Percentiles rank a stretch among this genome's conserved stretches.
phyloP scores from a whole-genome alignment of 345 rosid genomes.

The Citrus medica region DNA sequence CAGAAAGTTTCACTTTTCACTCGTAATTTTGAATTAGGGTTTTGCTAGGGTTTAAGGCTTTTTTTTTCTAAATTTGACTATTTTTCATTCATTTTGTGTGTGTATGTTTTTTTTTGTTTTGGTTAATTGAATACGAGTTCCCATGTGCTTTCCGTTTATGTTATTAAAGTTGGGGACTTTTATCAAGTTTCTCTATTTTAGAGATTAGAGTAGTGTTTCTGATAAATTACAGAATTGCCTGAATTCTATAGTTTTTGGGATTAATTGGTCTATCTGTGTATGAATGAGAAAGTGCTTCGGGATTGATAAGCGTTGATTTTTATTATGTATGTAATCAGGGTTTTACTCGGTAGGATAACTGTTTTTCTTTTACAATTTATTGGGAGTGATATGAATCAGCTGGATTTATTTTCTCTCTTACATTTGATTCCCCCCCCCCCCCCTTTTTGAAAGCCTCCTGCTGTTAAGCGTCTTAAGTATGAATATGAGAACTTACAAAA shows the following conservation, averaged over 20 bases:
- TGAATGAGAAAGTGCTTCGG: not conserved
- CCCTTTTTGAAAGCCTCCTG: fast-evolving
- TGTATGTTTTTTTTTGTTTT: not conserved
- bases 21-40: conserved; percentile 18
- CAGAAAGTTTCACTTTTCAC: not conserved
- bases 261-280: not conserved
- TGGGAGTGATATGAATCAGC: not conserved
- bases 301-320: not conserved
- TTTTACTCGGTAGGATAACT: not conserved
- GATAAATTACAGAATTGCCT: not conserved
- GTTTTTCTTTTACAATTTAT: not conserved
- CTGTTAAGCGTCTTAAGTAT: not conserved
- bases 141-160: not conserved
- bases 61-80: not conserved
- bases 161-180: not conserved
- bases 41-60: conserved; percentile 48
- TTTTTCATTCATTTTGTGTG: not conserved
- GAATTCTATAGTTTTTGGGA: not conserved
- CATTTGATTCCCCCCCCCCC: not conserved
- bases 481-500: not conserved
- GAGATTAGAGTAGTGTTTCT: conserved; percentile 1
- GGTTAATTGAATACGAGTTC: not conserved
- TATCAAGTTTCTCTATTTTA: not conserved
- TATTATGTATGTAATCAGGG: not conserved
- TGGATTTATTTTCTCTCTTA: not conserved